Base-by-base conservation (phyloP, 176 grass and related monocot genomes). In the Musa schizocarpa region DNA sequence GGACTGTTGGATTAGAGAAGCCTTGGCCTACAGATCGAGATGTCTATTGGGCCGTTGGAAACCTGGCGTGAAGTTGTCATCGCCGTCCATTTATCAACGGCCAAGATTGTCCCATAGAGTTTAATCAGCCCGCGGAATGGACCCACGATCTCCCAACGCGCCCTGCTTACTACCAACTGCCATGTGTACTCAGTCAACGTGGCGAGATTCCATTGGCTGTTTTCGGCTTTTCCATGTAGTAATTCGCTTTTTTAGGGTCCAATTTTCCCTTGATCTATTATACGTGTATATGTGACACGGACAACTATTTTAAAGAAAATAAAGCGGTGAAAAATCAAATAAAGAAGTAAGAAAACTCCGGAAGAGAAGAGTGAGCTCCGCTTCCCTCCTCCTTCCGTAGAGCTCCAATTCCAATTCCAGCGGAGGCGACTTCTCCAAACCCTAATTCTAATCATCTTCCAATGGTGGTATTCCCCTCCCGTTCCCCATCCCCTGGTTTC, bases 81-180 rank as follows among this genome's bases (percentile, higher is more conserved):
- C 1, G 23, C 68, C 34, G 68, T 70, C 17, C 68, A 70, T 26
- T 0, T 54, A 16, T 54, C 10, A 54, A 73, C 51, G 70, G 70
- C 51, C 52, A 3, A 34, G 21, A 78, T 53, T 21, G 69, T 29
- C 2, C 14, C 6, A 34, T n/a, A 2, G 19, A 1, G 11, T 67
- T n/a, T 3, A 26, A 12, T n/a, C 58, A 11, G 69, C n/a, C 9
- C 9, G 8, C 75, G 19, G 9, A 13, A 17, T 53, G 19, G 57
- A 23, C 49, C 29, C 68, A 78, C 48, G 53, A 63, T 50, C 73
- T 75, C 82, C 86, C 95, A 94, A 79, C 90, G 84, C 90, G 86
- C 65, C 70, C 72, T 14, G 75, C 80, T 65, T 78, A 82, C 82
- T 70, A 78, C 52, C 58, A 56, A 43, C 6, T 2, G 95, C 86